Percentiles rank a stretch among this genome's conserved stretches.
Conservation (phyloP, 345 rosid genomes). For the Odontarrhena argentea region DNA sequence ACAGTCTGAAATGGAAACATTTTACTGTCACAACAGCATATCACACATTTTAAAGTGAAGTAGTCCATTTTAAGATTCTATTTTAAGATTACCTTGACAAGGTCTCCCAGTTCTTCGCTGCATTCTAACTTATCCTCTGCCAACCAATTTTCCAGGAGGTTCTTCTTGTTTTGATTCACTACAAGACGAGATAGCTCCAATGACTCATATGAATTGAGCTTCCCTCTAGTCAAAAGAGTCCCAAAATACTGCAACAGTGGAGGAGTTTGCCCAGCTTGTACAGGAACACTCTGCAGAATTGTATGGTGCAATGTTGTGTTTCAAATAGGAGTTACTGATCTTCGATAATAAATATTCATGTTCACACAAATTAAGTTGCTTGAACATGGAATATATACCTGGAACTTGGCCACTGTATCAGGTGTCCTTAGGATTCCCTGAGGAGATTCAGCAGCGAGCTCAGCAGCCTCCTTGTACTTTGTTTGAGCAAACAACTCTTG, state of each 20-base stretch:
- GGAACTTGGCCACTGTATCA: slow-evolving; percentile 96
- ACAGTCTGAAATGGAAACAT: slow-evolving; percentile 67
- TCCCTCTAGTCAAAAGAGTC: slow-evolving; percentile 89
- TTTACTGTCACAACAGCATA: slow-evolving; percentile 8
- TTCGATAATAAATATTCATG: neutral
- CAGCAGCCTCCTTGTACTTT: slow-evolving; percentile 99
- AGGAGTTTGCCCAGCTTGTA: slow-evolving; percentile 98
- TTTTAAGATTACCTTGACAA: slow-evolving; percentile 74
- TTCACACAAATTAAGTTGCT: neutral
- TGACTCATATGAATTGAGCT: slow-evolving; percentile 96
- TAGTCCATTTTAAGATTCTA: slow-evolving; percentile 13
- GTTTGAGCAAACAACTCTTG: slow-evolving; percentile 97
- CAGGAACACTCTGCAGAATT: slow-evolving; percentile 88
- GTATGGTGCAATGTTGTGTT: neutral
- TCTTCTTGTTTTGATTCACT: slow-evolving; percentile 97
- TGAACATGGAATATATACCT: slow-evolving; percentile 55
- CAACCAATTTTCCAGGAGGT: slow-evolving; percentile 95
- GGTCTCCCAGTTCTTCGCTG: slow-evolving; percentile 98
- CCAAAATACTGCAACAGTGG: slow-evolving; percentile 98
- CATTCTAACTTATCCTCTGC: slow-evolving; percentile 99
- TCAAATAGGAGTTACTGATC: slow-evolving; percentile 3
- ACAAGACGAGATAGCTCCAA: slow-evolving; percentile 97
- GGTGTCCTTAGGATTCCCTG: slow-evolving; percentile 97
- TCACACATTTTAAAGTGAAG: slow-evolving; percentile 12
- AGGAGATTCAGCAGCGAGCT: slow-evolving; percentile 99